These are phyloP conservation scores for Parachlorella kessleri DNA, from an alignment of 139 green algal genomes.

Conservation along the genomic window DNA sequence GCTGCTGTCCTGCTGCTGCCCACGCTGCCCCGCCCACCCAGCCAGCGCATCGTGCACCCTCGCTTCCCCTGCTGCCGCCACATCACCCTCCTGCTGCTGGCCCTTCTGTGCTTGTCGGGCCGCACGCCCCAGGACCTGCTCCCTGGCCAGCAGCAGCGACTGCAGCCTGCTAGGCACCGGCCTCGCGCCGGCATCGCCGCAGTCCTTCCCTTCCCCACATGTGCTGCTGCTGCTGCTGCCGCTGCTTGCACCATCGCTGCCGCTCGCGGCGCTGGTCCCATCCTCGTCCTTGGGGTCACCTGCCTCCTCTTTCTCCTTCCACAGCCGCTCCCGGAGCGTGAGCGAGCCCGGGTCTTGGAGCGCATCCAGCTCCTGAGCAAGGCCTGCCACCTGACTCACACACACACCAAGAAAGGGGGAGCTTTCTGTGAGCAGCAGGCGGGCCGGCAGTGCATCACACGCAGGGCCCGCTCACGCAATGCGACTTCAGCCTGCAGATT, in stretches of 20 bases:
- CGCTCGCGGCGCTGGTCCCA: not conserved
- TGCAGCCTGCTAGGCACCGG: not conserved
- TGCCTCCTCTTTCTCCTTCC: not conserved
- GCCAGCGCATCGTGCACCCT: not conserved
- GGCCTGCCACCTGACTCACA: not conserved
- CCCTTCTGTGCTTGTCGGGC: not conserved
- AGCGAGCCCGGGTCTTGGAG: not conserved
- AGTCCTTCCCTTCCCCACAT: not conserved
- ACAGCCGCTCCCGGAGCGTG: not conserved
- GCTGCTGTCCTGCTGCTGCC: too few relatives aligned
- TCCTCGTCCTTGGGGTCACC: not conserved
- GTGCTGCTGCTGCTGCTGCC: not conserved
- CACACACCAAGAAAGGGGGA: not conserved
- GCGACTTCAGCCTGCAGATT: too few relatives aligned
- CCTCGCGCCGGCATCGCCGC: not conserved
- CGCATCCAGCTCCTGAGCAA: not conserved
- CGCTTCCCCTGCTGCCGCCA: not conserved
- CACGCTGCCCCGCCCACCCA: not conserved
- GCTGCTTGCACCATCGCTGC: not conserved
- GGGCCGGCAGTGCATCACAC: not conserved
- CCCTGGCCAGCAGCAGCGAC: not conserved
- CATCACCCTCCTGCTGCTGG: conserved; percentile 12
- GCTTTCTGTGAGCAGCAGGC: not conserved
- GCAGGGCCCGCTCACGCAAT: not conserved
- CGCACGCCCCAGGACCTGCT: not conserved